Evolutionary conservation across 129 eudicot species (phyloP).

Genomic region (Flaveria trinervia): DNA sequence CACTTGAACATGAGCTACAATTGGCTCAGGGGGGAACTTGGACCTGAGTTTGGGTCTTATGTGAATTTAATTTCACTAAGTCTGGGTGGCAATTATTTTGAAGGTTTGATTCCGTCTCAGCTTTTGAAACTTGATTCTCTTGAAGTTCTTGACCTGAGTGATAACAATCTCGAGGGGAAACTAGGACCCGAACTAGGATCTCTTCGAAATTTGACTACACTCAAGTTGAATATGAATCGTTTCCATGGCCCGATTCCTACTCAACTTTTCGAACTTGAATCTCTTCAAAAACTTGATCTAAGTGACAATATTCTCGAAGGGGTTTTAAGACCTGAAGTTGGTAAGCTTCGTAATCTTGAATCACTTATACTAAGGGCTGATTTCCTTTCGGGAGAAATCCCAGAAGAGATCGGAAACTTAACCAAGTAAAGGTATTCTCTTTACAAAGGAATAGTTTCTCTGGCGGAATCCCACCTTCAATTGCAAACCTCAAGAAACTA

Average conservation of each 20-base stretch:
- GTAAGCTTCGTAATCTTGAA: conserved; percentile 39
- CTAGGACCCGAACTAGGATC: conserved; percentile 31
- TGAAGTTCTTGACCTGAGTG: conserved; percentile 42
- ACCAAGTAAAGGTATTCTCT: conserved; percentile 34
- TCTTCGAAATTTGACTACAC: conserved; percentile 32
- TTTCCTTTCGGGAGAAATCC: conserved; percentile 38
- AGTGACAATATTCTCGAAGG: conserved; percentile 43
- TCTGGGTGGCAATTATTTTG: conserved; percentile 34
- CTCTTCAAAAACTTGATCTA: conserved; percentile 41
- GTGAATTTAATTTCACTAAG: conserved; percentile 27
- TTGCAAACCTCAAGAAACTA: conserved; percentile 35
- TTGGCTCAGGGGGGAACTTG: conserved; percentile 32
- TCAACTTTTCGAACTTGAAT: conserved; percentile 33
- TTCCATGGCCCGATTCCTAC: conserved; percentile 45
- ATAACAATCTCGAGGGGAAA: conserved; percentile 38
- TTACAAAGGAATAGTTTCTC: conserved; percentile 39
- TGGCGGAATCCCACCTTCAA: conserved; percentile 43
- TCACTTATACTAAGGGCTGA: conserved; percentile 37
- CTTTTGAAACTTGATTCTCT: conserved; percentile 37
- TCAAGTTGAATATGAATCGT: conserved; percentile 31
- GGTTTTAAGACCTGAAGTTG: conserved; percentile 37
- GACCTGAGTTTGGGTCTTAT: conserved; percentile 34
- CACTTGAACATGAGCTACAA: conserved; percentile 49
- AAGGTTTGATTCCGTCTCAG: conserved; percentile 41
- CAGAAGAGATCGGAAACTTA: conserved; percentile 45